Percentiles rank a stretch among this genome's conserved stretches.
Conservation (phyloP, 345 rosid genomes). For the Salix exigua region DNA sequence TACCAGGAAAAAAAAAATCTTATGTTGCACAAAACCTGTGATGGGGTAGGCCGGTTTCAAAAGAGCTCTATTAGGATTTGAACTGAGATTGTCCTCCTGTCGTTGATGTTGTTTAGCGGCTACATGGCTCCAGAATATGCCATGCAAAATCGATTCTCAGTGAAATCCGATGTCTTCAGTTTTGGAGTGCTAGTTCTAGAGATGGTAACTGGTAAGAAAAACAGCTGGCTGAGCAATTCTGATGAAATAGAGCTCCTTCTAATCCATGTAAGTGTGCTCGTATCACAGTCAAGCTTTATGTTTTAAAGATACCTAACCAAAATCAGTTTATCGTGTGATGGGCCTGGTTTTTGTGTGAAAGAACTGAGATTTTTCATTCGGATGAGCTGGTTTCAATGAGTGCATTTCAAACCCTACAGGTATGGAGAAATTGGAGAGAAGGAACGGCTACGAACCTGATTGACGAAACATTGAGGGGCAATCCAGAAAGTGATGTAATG, state of each 20-base stretch:
- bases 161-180: not conserved
- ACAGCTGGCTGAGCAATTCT: not conserved
- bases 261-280: not conserved
- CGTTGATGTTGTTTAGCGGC: not conserved
- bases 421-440: constrained; percentile 23
- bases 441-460: constrained; percentile 15
- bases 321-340: too few relatives aligned
- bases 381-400: too few relatives aligned
- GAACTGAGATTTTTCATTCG: too few relatives aligned
- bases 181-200: not conserved
- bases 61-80: too few relatives aligned
- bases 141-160: not conserved
- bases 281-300: too few relatives aligned
- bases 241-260: not conserved
- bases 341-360: too few relatives aligned
- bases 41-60: too few relatives aligned
- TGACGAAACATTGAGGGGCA: not conserved
- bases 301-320: too few relatives aligned
- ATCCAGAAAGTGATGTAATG: constrained; percentile 7
- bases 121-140: not conserved
- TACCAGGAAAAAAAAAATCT: too few relatives aligned
- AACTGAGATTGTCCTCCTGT: too few relatives aligned
- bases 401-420: constrained; percentile 6
- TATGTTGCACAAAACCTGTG: too few relatives aligned
- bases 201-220: not conserved